A percentile compares a stretch with the other conserved stretches of the same genome.
These are phyloP conservation scores for Neckera pumila DNA, from an alignment of 225 moss, liverwort and hornwort genomes.

Conservation along the genomic window DNA sequence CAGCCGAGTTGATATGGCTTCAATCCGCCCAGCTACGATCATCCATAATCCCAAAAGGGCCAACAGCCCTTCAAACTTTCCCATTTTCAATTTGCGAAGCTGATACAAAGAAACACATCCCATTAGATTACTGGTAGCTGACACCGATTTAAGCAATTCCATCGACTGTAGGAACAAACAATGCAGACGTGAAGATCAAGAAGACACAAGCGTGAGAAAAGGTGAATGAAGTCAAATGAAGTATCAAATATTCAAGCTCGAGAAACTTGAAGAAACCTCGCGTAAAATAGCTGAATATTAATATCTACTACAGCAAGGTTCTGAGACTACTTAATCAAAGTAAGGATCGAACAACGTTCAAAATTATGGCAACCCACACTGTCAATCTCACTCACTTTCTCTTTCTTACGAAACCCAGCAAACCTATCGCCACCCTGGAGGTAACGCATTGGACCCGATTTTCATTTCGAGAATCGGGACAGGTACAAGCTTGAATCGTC, in stretches of 20 bases:
- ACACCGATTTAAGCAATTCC: not conserved
- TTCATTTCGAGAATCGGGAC: no score
- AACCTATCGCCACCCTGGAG: not conserved
- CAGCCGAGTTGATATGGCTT: constrained; percentile 6
- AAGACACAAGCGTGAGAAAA: not conserved
- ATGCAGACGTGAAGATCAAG: not conserved
- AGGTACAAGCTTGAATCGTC: not conserved
- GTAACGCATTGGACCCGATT: not conserved
- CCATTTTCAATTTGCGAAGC: constrained; percentile 2
- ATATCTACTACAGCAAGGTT: not conserved
- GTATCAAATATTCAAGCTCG: not conserved
- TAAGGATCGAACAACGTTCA: not conserved
- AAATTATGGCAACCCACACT: not conserved
- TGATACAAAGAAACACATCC: not conserved
- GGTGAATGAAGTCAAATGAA: not conserved
- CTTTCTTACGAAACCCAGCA: not conserved
- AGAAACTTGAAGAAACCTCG: not conserved
- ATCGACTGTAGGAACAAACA: not conserved
- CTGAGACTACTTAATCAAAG: not conserved
- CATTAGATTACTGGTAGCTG: not conserved
- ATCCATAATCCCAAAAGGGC: constrained; percentile 17
- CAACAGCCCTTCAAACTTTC: not conserved
- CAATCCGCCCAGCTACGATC: not conserved
- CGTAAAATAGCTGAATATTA: not conserved
- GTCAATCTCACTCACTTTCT: not conserved